A percentile compares a stretch with the other conserved stretches of the same genome.
phyloP scores from a whole-genome alignment of 495 filamentous ascomycete genomes.

The Podospora appendiculata region DNA sequence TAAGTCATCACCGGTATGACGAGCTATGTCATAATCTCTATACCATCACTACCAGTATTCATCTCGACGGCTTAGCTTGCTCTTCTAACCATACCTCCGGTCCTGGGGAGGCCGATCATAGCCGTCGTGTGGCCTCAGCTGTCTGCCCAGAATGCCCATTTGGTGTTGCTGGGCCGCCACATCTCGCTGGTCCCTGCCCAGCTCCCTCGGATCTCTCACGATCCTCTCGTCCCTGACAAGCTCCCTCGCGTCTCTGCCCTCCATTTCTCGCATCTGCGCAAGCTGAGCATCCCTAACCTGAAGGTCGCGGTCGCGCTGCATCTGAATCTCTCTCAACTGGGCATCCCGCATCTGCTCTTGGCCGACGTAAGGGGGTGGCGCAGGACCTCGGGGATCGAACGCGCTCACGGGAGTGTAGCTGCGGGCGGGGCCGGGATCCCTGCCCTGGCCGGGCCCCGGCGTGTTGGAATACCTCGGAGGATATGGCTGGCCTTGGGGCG shows the following conservation, averaged over 20 bases:
- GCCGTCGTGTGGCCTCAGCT: slow-evolving; percentile 25
- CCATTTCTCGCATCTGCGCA: background rate
- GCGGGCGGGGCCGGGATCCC: slow-evolving; percentile 9
- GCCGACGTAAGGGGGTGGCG: slow-evolving; percentile 10
- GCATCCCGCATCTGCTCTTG: slow-evolving; percentile 10
- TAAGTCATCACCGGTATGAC: too few species aligned
- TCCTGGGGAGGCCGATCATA: slow-evolving; percentile 9
- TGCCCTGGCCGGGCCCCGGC: slow-evolving; percentile 16
- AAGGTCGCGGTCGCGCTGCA: background rate
- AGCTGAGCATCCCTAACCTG: slow-evolving; percentile 1
- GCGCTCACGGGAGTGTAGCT: slow-evolving; percentile 21
- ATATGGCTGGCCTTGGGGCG: slow-evolving; percentile 25
- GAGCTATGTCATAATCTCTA: too few species aligned
- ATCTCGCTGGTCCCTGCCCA: background rate
- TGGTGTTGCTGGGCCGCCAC: background rate
- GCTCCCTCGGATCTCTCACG: slow-evolving; percentile 1
- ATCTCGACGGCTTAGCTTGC: too few species aligned
- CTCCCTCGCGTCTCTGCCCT: slow-evolving; percentile 13
- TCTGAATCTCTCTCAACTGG: slow-evolving; percentile 7
- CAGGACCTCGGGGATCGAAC: slow-evolving; percentile 17
- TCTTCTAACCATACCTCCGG: background rate
- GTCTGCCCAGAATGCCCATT: slow-evolving; percentile 16
- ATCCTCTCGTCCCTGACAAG: background rate
- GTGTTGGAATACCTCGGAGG: slow-evolving; percentile 18
- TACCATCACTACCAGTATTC: too few species aligned